Percentiles rank a stretch among this genome's conserved stretches.
Evolutionary conservation across 306 rosid species (phyloP).

Genomic region (Ormosia emarginata): DNA sequence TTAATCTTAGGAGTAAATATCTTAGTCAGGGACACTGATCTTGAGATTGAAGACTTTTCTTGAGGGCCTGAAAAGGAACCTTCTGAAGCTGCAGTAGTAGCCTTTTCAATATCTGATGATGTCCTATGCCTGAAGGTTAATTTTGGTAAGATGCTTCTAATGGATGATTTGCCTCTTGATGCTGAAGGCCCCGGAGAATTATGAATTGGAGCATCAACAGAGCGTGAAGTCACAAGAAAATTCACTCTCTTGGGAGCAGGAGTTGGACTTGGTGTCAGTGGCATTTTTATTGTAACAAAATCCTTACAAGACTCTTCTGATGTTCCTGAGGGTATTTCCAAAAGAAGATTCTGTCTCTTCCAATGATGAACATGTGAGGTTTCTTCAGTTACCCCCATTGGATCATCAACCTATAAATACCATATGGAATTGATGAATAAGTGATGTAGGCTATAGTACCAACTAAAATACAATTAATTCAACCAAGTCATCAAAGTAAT

Average conservation of each 20-base stretch:
- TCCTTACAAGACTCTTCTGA: conserved; percentile 42
- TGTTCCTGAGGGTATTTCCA: conserved; percentile 67
- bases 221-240: conserved; percentile 60
- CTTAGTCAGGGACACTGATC: conserved; percentile 71
- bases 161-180: conserved; percentile 63
- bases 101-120: conserved; percentile 67
- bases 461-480: not conserved
- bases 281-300: conserved; percentile 66
- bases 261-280: conserved; percentile 71
- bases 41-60: conserved; percentile 63
- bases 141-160: conserved; percentile 66
- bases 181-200: conserved; percentile 52
- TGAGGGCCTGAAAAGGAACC: conserved; percentile 40
- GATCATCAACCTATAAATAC: conserved; percentile 44
- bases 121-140: conserved; percentile 61
- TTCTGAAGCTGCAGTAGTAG: conserved; percentile 39
- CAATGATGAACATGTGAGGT: conserved; percentile 35
- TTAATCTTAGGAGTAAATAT: conserved; percentile 71
- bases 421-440: not conserved
- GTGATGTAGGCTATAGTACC: not conserved
- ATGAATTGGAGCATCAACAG: conserved; percentile 47
- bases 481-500: not conserved
- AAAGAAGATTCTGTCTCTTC: conserved; percentile 58
- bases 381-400: conserved; percentile 43
- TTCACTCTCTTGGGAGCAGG: conserved; percentile 77